Evolutionary conservation across 2,329 filamentous ascomycete species (phyloP).

Genomic region (Amphichorda felina): DNA sequence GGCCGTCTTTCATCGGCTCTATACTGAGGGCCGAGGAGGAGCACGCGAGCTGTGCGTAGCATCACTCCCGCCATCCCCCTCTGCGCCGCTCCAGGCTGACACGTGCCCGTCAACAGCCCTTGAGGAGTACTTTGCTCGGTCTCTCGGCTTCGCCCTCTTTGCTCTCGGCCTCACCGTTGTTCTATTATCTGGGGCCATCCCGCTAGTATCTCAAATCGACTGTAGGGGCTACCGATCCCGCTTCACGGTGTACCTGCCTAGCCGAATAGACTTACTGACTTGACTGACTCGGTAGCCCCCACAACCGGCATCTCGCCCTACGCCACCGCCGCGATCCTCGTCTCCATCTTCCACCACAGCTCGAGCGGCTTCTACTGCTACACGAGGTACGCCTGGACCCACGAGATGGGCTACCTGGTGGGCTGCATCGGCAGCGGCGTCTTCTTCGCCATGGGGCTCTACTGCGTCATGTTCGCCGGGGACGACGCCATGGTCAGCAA

Average conservation of each 20-base stretch:
- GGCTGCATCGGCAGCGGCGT: conserved; percentile 44
- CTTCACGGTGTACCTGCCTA: background rate
- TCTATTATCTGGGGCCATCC: conserved; percentile 59
- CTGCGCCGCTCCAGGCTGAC: background rate
- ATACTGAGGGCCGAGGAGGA: conserved; percentile 24
- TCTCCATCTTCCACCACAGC: conserved; percentile 57
- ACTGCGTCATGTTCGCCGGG: conserved; percentile 23
- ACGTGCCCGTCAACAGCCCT: background rate
- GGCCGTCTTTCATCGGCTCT: conserved; percentile 33
- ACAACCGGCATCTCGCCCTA: conserved; percentile 43
- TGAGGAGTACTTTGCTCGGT: conserved; percentile 54
- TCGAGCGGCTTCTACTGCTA: conserved; percentile 56
- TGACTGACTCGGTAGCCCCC: conserved; percentile 8
- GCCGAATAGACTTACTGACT: background rate
- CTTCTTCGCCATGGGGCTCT: conserved; percentile 42
- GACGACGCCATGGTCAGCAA: conserved; percentile 23
- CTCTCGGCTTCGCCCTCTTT: conserved; percentile 55
- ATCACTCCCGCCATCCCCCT: background rate
- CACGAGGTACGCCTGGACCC: conserved; percentile 45
- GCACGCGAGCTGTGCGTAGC: conserved; percentile 15
- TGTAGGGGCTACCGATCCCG: conserved; percentile 15
- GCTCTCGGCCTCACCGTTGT: conserved; percentile 52
- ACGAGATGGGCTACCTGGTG: conserved; percentile 45
- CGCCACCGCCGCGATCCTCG: conserved; percentile 51
- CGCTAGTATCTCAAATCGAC: conserved; percentile 41